These are phyloP conservation scores for Kwoniella shandongensis DNA, from an alignment of 768 basidiomycete species.

Conservation along the genomic window DNA sequence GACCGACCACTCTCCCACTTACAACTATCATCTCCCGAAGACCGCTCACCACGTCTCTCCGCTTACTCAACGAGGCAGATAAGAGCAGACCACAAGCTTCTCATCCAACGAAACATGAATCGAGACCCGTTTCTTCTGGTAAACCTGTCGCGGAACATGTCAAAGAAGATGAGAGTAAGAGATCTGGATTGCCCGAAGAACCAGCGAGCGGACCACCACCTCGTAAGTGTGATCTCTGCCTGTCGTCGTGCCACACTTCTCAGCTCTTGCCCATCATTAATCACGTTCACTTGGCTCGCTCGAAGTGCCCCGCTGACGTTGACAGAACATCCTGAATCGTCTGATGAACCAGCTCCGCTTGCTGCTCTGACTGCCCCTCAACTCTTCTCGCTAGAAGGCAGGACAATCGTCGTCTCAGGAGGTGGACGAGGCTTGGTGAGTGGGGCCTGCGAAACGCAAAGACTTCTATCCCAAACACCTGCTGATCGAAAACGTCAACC, in stretches of 20 bases:
- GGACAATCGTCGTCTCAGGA: slow-evolving; percentile 43
- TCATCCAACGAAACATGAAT: slow-evolving; percentile 25
- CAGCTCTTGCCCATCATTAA: no score
- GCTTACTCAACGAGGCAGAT: not conserved
- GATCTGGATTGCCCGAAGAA: slow-evolving; percentile 23
- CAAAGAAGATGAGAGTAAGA: slow-evolving; percentile 24
- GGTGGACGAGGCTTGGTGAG: slow-evolving; percentile 38
- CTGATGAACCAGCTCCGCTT: slow-evolving; percentile 19
- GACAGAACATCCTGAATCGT: no score
- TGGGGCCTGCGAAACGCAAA: no score
- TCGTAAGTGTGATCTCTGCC: slow-evolving; percentile 11
- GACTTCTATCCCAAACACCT: no score
- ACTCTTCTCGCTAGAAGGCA: slow-evolving; percentile 38
- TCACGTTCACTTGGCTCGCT: no score
- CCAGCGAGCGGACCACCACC: slow-evolving; percentile 18
- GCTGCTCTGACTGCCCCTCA: slow-evolving; percentile 22
- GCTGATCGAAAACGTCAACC: no score
- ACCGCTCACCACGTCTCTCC: not conserved
- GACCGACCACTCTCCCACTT: not conserved
- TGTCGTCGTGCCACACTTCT: no score
- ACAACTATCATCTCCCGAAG: not conserved
- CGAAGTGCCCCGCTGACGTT: no score
- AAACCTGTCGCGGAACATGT: slow-evolving; percentile 27
- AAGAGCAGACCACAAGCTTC: slow-evolving; percentile 13
- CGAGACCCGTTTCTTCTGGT: slow-evolving; percentile 17